These are phyloP conservation scores for Cryptococcus sp. DNA, from an alignment of 1,284 basidiomycete species.

Conservation along the genomic window DNA sequence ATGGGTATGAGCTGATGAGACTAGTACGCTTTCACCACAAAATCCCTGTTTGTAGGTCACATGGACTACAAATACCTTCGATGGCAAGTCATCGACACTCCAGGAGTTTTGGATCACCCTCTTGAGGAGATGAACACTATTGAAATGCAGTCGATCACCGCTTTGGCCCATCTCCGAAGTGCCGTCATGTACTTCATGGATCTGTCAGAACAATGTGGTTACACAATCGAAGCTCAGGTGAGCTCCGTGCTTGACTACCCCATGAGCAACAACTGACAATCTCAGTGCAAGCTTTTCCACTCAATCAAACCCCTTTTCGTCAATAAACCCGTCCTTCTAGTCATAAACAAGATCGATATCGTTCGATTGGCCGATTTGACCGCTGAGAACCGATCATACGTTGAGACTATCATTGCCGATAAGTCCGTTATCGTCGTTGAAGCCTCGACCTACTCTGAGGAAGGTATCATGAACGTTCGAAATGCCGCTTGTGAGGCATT, in stretches of 20 bases:
- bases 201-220: slow-evolving; percentile 91
- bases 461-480: slow-evolving; percentile 91
- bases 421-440: slow-evolving; percentile 70
- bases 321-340: slow-evolving; percentile 84
- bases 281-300: slow-evolving; percentile 89
- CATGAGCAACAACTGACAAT: slow-evolving; percentile 3
- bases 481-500: slow-evolving; percentile 88
- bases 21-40: slow-evolving; percentile 89
- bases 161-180: slow-evolving; percentile 84
- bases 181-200: slow-evolving; percentile 97
- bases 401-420: slow-evolving; percentile 75
- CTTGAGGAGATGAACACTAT: slow-evolving; percentile 99
- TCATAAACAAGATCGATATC: slow-evolving; percentile 95
- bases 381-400: slow-evolving; percentile 66
- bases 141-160: slow-evolving; percentile 98
- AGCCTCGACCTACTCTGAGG: slow-evolving; percentile 87
- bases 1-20: not conserved
- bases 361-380: slow-evolving; percentile 74
- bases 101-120: slow-evolving; percentile 80
- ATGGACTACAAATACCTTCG: slow-evolving; percentile 95
- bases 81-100: slow-evolving; percentile 97
- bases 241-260: slow-evolving; percentile 22
- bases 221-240: slow-evolving; percentile 86
- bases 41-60: slow-evolving; percentile 92
- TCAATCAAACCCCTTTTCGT: slow-evolving; percentile 94